Conservation (phyloP, 192 early-diverging fungal species). For the Entophlyctis helioformis region DNA sequence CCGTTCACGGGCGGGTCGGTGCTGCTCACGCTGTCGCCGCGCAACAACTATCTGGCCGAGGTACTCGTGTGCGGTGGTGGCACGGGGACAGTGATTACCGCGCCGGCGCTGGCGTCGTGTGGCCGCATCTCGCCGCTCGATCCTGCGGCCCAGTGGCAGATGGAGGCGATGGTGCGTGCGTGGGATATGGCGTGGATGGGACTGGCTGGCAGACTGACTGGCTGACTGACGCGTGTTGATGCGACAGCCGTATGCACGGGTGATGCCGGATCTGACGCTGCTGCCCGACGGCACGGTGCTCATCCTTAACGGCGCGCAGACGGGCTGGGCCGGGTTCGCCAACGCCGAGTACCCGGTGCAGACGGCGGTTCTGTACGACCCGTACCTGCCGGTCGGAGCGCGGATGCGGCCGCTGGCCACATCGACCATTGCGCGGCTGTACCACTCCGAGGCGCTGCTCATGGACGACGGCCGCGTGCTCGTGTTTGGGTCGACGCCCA, state of each 20-base stretch:
- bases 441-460: conserved; percentile 35
- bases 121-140: too few species aligned
- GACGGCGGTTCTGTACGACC: conserved; percentile 40
- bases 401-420: conserved; percentile 27
- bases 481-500: conserved; percentile 47
- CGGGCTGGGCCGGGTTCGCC: conserved; percentile 37
- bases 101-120: conserved; percentile 1
- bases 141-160: too few species aligned
- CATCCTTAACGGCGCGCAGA: conserved; percentile 40
- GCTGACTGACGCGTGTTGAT: too few species aligned
- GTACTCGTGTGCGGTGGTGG: conserved; percentile 51
- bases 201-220: too few species aligned
- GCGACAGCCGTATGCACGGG: conserved; percentile 6
- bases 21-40: conserved; percentile 39
- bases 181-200: too few species aligned
- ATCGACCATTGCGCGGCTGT: conserved; percentile 47
- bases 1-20: conserved; percentile 39
- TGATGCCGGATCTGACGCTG: conserved; percentile 14
- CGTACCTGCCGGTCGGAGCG: conserved; percentile 15
- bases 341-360: conserved; percentile 22
- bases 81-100: conserved; percentile 1
- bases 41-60: conserved; percentile 39
- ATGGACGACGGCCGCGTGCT: conserved; percentile 44
- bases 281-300: conserved; percentile 40
- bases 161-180: too few species aligned